These are phyloP conservation scores for Penicillium canescens DNA, from an alignment of 495 filamentous ascomycete genomes.

Conservation along the genomic window DNA sequence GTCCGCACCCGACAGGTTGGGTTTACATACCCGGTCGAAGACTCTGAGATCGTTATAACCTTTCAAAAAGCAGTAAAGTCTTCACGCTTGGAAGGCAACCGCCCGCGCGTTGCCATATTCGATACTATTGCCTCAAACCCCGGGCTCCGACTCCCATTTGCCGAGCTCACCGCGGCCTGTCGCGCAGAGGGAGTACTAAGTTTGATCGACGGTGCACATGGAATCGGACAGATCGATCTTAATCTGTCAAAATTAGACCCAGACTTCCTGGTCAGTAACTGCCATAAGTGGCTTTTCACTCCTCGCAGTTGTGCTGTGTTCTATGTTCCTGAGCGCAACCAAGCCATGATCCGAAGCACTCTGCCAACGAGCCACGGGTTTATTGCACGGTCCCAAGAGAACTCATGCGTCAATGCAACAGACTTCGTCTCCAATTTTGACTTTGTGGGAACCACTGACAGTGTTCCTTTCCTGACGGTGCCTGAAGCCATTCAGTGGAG, in stretches of 20 bases:
- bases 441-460: slow-evolving; percentile 70
- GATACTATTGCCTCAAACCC: slow-evolving; percentile 73
- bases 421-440: slow-evolving; percentile 67
- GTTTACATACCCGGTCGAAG: slow-evolving; percentile 56
- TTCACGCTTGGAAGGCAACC: slow-evolving; percentile 36
- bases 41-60: slow-evolving; percentile 49
- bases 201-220: slow-evolving; percentile 73
- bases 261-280: slow-evolving; percentile 77
- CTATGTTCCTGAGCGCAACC: slow-evolving; percentile 72
- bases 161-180: slow-evolving; percentile 58
- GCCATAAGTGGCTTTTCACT: slow-evolving; percentile 81
- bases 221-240: slow-evolving; percentile 69
- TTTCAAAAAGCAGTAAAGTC: slow-evolving; percentile 47
- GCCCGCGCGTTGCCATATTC: slow-evolving; percentile 62
- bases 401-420: slow-evolving; percentile 13
- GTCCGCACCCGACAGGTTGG: slow-evolving; percentile 25
- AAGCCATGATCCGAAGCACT: slow-evolving; percentile 66
- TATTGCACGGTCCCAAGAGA: slow-evolving; percentile 20
- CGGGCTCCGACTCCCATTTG: slow-evolving; percentile 71
- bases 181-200: slow-evolving; percentile 55
- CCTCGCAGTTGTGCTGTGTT: slow-evolving; percentile 74
- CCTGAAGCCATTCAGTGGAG: slow-evolving; percentile 66
- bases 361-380: slow-evolving; percentile 62
- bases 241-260: slow-evolving; percentile 58
- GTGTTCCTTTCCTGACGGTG: slow-evolving; percentile 62